Base-by-base conservation (phyloP, 1,139 yeast genomes). In the Suhomyces choctaworum region DNA sequence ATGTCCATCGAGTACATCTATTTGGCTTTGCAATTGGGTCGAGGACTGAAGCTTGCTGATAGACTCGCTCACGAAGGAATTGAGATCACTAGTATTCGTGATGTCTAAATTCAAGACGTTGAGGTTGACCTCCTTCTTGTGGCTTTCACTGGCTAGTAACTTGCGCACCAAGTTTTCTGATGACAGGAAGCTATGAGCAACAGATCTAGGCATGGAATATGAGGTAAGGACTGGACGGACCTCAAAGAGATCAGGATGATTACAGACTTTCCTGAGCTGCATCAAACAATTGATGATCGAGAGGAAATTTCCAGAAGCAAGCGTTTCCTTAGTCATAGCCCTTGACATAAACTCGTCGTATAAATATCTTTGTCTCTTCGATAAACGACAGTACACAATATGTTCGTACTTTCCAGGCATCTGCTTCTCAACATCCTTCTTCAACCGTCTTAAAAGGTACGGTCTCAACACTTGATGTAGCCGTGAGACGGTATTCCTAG, bases 401-500 rank as follows among this genome's bases (percentile, higher is more conserved):
- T 94, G 99, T 57, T 94, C 99, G 58, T 88, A 86, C 56, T 94
- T 94, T 1, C 87, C 97, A 1, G 99, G 99, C 98, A 94, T 92
- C 61, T 94, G 98, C 57, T 92, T 88, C 52, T 94, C 99, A 10
- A 94, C 99, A 59, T 94, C 99, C 17, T 88, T 89, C 57, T 94
- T 94, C 52, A 94, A 73, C 46, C 99, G 80, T 55, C 99, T 79
- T 41, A 94, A 66, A 31, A 94, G 66, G 52, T 92, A 94, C 0
- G 99, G 99, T 43, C 98, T 75, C 48, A 94, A 67, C 14, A 94
- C 96, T 56, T 88, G 96, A 61, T 94, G 99, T 37, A 94, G 70
- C 52, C 95, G 84, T 7, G 87, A 71, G 16, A 94, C 96, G 0
- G 97, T 90, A 43, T 80, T 78, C 43, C 77, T 77, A 0, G 97